Evolutionary conservation across 106 monocot genomes (phyloP), one percentile per base, ranked within the genome.

Genomic region (Dendrobium catenatum): DNA sequence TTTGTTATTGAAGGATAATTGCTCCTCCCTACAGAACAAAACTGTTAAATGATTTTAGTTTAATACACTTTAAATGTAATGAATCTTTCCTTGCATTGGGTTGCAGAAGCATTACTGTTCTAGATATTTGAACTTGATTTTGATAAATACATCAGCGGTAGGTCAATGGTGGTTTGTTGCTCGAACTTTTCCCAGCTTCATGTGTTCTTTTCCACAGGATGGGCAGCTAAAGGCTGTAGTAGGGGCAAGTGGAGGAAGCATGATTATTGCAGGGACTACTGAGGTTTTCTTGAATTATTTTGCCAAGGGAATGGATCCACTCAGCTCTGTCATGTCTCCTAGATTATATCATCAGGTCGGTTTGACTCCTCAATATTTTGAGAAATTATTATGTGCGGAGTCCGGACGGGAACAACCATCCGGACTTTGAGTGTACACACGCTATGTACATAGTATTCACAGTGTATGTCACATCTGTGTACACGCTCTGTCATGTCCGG

Each of bases 261-360:
- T 87, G 82, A 98, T 98, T 75, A 90, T 90, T 13, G 90, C 97
- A 37, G 94, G 76, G 42, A 89, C 89, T 6, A 75, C 82, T 10
- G 85, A 94, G 82, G 89, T 98, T 6, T 82, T 98, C 78, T 74
- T 98, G 42, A 98, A 98, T 81, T 82, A 93, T 79, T 98, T 98
- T 81, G 88, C 82, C 1, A 84, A 89, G 75, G 64, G 80, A 86
- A 85, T 98, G 89, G 94, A 98, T 77, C 94, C 97, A n/a, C 79
- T 98, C 31, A 80, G 89, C 48, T 89, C 97, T 61, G 80, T 98
- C 67, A 77, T 89, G 77, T 79, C 92, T 70, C 97, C 97, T 80
- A 73, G 97, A 76, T 43, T 81, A 55, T 93, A 88, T 82, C 90
- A 88, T 68, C 85, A 90, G 93, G 93, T 93, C 37, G 3, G 24